Evolutionary conservation across 2,329 filamentous ascomycete genomes (phyloP), one percentile per base, ranked within the genome.

Genomic region (Epichloe hybrida): DNA sequence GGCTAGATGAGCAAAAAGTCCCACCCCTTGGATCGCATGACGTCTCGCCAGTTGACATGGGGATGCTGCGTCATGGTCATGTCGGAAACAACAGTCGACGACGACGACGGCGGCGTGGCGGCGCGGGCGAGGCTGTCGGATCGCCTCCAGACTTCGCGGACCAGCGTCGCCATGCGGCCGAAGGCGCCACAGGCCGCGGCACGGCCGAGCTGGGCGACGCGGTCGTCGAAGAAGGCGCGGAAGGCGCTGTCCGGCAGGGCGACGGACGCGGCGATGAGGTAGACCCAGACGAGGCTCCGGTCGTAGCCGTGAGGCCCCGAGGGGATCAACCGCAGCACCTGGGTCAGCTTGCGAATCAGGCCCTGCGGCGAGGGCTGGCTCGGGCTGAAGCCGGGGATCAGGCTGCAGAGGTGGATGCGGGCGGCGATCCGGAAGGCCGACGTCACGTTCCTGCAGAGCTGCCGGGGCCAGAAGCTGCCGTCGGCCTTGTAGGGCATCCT

Each of bases 321-420:
- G 21, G 93, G 93, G 57, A 98, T 90, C 66, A 80, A 85, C 51
- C 86, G 80, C 55, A 97, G 82, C 38, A 85, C 80, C 52, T 80
- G 77, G 27, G 84, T 81, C 54, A 96, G 80, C 61, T 87, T 86
- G 53, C 85, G 79, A 41, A 96, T 80, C 23, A 97, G 76, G 57
- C 83, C 83, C 60, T 84, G 73, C 61, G 83, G 90, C 64, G 83
- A 88, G 8, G 74, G 72, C 60, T 93, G 84, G 52, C 75, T 76
- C 46, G 86, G 85, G 59, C 84, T 82, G 69, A 91, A 93, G 51
- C 89, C 89, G 0, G 91, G 91, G 0, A 97, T 87, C 37, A 98
- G 76, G 63, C 87, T 90, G 80, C 89, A 95, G n/a, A 97, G 82
- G 69, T 96, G 96, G 70, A 98, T 89, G 62, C 91, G 85, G 3